phyloP scores from a whole-genome alignment of 371 early-diverging fungal species.

The Mucor plumbeus region DNA sequence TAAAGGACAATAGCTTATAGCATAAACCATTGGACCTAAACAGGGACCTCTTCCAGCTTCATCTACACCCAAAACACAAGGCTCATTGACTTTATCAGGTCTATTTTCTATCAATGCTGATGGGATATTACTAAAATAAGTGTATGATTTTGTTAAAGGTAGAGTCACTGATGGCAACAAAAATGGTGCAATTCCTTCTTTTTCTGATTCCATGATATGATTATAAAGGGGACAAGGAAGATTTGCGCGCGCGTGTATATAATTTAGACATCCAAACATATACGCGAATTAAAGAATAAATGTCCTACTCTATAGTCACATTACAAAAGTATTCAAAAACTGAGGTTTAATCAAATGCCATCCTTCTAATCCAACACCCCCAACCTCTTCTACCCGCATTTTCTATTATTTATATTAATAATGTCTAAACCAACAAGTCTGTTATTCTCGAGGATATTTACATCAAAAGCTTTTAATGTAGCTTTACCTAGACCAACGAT shows the following conservation, averaged over 20 bases:
- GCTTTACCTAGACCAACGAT: conserved; percentile 2
- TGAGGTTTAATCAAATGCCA: neutral
- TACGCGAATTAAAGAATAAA: neutral
- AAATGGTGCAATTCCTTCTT: neutral
- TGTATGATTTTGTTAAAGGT: conserved; percentile 45
- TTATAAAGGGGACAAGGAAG: neutral
- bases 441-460: conserved; percentile 6
- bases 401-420: neutral
- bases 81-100: conserved; percentile 39
- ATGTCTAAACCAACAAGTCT: conserved; percentile 1
- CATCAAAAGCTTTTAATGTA: neutral
- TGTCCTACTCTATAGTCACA: neutral
- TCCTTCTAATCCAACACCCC: neutral
- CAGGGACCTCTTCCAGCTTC: conserved; percentile 99
- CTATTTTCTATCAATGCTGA: conserved; percentile 19
- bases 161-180: conserved; percentile 46
- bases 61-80: conserved; percentile 94
- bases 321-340: neutral
- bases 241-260: neutral
- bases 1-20: conserved; percentile 77
- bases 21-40: conserved; percentile 98
- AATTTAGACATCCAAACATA: neutral
- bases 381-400: conserved; percentile 1
- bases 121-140: conserved; percentile 43
- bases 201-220: neutral